Evolutionary conservation across 441 rosid genomes (phyloP).

Genomic region (Syzygium malaccense): DNA sequence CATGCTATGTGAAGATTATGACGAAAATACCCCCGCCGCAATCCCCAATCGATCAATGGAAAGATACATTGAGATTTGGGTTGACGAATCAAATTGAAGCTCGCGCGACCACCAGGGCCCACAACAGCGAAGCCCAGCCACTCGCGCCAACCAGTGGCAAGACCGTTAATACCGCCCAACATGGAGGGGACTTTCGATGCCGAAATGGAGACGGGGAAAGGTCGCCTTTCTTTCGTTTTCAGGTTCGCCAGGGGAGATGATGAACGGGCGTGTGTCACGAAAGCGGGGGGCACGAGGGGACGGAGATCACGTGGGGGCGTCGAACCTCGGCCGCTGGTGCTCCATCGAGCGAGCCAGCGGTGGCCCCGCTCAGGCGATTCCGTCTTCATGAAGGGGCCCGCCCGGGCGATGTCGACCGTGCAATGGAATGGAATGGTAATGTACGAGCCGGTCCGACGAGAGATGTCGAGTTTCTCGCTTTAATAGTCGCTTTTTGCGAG

Average conservation of each 20-base stretch:
- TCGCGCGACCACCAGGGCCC: neutral
- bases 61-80: neutral
- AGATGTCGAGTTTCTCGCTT: fast-evolving
- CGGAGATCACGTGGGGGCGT: neutral
- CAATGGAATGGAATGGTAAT: fast-evolving
- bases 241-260: neutral
- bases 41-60: neutral
- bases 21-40: neutral
- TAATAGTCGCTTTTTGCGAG: neutral
- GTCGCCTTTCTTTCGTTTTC: neutral
- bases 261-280: no score
- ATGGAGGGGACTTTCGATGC: neutral
- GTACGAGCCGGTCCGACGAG: fast-evolving
- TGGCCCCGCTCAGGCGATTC: neutral
- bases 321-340: neutral
- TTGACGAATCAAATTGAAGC: neutral
- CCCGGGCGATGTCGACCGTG: neutral
- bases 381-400: neutral
- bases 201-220: neutral
- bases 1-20: neutral
- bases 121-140: neutral
- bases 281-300: no score
- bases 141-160: neutral
- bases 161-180: neutral
- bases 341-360: no score